Conservation (phyloP, 768 basidiomycete genomes). For the Amylocystis lapponica region DNA sequence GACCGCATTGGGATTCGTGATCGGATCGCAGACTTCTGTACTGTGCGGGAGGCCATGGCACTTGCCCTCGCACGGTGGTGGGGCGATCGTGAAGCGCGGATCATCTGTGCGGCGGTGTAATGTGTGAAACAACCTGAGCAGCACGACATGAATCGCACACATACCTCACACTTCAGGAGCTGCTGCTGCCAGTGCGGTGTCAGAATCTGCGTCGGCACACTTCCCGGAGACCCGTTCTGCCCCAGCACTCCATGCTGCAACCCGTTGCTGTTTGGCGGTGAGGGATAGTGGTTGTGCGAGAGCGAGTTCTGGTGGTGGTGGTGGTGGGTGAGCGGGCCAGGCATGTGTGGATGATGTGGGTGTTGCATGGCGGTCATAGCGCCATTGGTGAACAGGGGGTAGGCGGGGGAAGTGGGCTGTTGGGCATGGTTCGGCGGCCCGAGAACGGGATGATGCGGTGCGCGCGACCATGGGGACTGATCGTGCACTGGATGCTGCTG, state of each 20-base stretch:
- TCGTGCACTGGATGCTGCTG: slow-evolving; percentile 42
- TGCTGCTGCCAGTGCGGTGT: slow-evolving; percentile 91
- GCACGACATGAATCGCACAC: slow-evolving; percentile 6
- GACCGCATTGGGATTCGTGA: slow-evolving; percentile 81
- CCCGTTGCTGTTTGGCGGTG: slow-evolving; percentile 67
- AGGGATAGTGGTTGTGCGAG: slow-evolving; percentile 57
- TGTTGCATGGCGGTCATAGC: slow-evolving; percentile 47
- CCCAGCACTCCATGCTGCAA: slow-evolving; percentile 29
- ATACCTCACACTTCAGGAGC: slow-evolving; percentile 85
- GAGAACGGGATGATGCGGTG: slow-evolving; percentile 50
- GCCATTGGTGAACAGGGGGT: slow-evolving; percentile 64
- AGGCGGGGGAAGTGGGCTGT: slow-evolving; percentile 68
- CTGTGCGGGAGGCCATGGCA: slow-evolving; percentile 85
- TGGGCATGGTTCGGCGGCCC: slow-evolving; percentile 43
- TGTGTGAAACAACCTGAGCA: slow-evolving; percentile 18
- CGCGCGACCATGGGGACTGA: slow-evolving; percentile 65
- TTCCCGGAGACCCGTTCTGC: slow-evolving; percentile 47
- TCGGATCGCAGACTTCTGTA: slow-evolving; percentile 86
- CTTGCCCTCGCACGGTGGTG: slow-evolving; percentile 95
- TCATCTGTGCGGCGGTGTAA: slow-evolving; percentile 45
- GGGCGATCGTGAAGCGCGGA: slow-evolving; percentile 79
- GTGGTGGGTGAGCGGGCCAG: slow-evolving; percentile 41
- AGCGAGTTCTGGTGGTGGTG: slow-evolving; percentile 81
- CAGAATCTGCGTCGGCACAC: slow-evolving; percentile 48
- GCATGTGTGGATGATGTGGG: slow-evolving; percentile 53